These are phyloP conservation scores for Inga oerstediana DNA, from an alignment of 306 rosid genomes.

Conservation along the genomic window DNA sequence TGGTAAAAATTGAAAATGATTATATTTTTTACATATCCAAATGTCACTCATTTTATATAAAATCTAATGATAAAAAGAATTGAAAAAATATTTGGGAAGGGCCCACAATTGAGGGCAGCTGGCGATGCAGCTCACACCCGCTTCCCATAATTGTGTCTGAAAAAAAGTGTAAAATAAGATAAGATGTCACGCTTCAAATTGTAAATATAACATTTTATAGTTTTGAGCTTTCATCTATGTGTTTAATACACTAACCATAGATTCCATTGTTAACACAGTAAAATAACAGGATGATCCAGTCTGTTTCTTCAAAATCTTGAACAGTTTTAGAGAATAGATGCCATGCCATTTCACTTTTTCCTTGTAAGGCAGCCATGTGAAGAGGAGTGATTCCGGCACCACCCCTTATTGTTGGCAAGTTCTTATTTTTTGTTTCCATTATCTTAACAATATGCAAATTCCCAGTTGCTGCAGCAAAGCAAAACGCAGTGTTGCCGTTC, in stretches of 20 bases:
- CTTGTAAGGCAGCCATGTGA: constrained; percentile 33
- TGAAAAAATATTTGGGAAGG: no score
- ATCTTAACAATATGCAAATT: background rate
- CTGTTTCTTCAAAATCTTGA: background rate
- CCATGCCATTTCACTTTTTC: constrained; percentile 26
- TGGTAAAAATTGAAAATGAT: no score
- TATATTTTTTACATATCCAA: no score
- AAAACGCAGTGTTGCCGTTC: constrained; percentile 35
- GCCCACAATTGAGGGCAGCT: no score
- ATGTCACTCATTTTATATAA: no score
- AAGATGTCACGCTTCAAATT: background rate
- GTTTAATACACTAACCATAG: constrained; percentile 4
- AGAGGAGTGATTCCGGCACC: constrained; percentile 28
- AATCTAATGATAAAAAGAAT: no score
- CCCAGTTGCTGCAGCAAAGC: constrained; percentile 30
- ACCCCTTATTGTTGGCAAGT: constrained; percentile 24
- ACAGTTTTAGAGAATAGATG: background rate
- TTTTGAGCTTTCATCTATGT: no score
- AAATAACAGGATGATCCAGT: constrained; percentile 24
- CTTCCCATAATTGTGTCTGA: background rate
- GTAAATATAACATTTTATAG: no score
- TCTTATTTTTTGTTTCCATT: constrained; percentile 1
- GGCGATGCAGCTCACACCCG: no score
- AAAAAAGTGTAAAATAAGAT: background rate
- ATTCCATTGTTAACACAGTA: constrained; percentile 6